phyloP scores from a whole-genome alignment of 805 yeast genomes.

The Ogataea nonfermentans region DNA sequence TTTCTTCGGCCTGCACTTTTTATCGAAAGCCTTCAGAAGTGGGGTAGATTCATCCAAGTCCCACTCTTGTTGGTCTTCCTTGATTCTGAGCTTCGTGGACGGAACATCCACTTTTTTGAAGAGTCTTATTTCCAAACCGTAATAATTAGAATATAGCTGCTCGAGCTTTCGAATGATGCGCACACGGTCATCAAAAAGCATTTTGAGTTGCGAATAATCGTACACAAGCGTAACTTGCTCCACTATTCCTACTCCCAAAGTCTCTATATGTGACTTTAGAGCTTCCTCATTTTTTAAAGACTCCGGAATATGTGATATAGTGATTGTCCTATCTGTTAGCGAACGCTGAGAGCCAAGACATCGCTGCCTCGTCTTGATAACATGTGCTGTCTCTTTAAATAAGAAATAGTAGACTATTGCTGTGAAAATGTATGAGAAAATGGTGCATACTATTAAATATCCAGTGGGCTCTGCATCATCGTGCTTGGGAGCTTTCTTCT shows the following conservation, averaged over 20 bases:
- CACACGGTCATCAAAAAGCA: conserved; percentile 37
- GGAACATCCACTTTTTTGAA: conserved; percentile 22
- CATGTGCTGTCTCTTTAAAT: conserved; percentile 45
- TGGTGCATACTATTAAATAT: conserved; percentile 51
- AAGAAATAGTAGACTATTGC: conserved; percentile 44
- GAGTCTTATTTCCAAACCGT: conserved; percentile 42
- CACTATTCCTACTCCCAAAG: conserved; percentile 55
- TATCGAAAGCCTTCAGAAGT: conserved; percentile 20
- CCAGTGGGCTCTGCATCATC: conserved; percentile 28
- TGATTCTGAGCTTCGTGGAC: conserved; percentile 31
- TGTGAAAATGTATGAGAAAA: conserved; percentile 56
- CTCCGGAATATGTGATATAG: conserved; percentile 53
- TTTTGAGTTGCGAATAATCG: conserved; percentile 39
- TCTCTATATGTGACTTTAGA: conserved; percentile 50
- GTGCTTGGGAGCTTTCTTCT: conserved; percentile 18
- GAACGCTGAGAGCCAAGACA: conserved; percentile 60
- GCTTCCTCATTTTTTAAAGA: conserved; percentile 42
- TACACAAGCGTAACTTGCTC: conserved; percentile 47
- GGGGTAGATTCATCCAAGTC: conserved; percentile 19
- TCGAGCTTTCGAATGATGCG: conserved; percentile 38
- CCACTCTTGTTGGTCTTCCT: conserved; percentile 5
- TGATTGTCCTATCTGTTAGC: conserved; percentile 57
- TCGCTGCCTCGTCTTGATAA: conserved; percentile 52
- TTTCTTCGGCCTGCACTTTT: conserved; percentile 14
- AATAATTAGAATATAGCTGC: conserved; percentile 39